Evolutionary conservation across 176 grass and related monocot genomes (phyloP), one percentile per base, ranked within the genome.

Genomic region (Rhynchospora breviuscula): DNA sequence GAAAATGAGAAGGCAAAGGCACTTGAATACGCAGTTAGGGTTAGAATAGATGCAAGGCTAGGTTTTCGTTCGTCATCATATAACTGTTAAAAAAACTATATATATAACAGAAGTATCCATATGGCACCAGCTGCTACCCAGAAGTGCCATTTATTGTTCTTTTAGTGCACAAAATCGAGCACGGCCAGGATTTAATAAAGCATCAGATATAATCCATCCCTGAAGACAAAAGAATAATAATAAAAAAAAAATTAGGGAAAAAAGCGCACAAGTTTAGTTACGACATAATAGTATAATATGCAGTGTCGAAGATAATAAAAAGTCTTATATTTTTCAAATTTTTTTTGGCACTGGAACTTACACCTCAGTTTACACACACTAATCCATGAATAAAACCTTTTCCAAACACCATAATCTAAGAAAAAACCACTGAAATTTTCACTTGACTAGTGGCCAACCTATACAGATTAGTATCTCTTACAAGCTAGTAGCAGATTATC

Each of bases 161-260:
- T 85, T 94, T 21, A 72, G 43, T 29, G 81, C 61, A 15, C 81
- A 89, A 45, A 94, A 79, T 73, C 88, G 87, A 84, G 90, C 90
- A 80, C 86, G 88, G 10, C 88, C 92, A 86, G 94, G 94, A 85
- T 97, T 97, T 21, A 97, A 86, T 31, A 97, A 82, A 53, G 89
- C 90, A 23, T 97, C 94, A 51, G 94, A 97, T 86, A 90, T 97
- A 52, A 97, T 94, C 94, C 94, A 97, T 77, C 94, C 94, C 94
- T 97, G 87, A 62, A 21, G 82, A 59, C 58, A 13, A 89, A 57
- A 53, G 53, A 76, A 46, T 4, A 66, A 63, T 14, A 52, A 85
- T 62, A 64, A 75, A 51, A 75, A 51, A 75, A 25, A 75, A 14
- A 65, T 77, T 59, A 78, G 45, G 35, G 79, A 77, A 48, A 22